These are phyloP conservation scores for Podaxis sp. DNA, from an alignment of 768 basidiomycete species.

Conservation along the genomic window DNA sequence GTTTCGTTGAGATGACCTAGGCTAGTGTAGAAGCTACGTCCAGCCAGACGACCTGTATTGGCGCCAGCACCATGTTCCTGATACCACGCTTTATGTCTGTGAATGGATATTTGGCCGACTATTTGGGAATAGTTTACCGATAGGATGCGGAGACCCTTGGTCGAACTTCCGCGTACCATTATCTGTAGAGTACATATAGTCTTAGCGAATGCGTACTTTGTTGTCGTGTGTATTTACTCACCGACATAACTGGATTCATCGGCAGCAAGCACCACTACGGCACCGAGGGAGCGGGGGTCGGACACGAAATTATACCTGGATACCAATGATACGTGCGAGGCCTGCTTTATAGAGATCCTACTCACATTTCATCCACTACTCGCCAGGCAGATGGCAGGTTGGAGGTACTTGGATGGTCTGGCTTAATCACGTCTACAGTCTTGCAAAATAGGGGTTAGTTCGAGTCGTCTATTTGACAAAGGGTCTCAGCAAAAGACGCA, in stretches of 20 bases:
- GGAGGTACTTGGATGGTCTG: constrained; percentile 60
- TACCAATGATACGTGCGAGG: background rate
- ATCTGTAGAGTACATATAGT: constrained; percentile 32
- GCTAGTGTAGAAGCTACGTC: constrained; percentile 83
- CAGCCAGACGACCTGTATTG: constrained; percentile 46
- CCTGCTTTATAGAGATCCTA: background rate
- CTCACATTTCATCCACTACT: constrained; percentile 62
- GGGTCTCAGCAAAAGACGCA: constrained; percentile 29
- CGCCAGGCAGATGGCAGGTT: constrained; percentile 53
- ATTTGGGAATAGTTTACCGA: constrained; percentile 43
- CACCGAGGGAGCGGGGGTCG: constrained; percentile 66
- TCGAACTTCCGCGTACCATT: constrained; percentile 49
- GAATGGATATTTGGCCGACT: background rate
- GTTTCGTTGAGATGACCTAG: constrained; percentile 80
- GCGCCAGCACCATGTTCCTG: constrained; percentile 75
- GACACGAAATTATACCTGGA: constrained; percentile 70
- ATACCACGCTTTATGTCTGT: constrained; percentile 65
- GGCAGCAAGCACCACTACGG: constrained; percentile 60
- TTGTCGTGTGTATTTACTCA: constrained; percentile 22
- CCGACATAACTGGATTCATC: constrained; percentile 66
- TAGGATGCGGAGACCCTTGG: constrained; percentile 77
- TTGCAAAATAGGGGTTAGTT: constrained; percentile 20
- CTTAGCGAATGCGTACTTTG: background rate
- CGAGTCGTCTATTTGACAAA: background rate
- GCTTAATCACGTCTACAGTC: constrained; percentile 60